Evolutionary conservation across 2,329 filamentous ascomycete species (phyloP).

Genomic region (Zymoseptoria pseudotritici): DNA sequence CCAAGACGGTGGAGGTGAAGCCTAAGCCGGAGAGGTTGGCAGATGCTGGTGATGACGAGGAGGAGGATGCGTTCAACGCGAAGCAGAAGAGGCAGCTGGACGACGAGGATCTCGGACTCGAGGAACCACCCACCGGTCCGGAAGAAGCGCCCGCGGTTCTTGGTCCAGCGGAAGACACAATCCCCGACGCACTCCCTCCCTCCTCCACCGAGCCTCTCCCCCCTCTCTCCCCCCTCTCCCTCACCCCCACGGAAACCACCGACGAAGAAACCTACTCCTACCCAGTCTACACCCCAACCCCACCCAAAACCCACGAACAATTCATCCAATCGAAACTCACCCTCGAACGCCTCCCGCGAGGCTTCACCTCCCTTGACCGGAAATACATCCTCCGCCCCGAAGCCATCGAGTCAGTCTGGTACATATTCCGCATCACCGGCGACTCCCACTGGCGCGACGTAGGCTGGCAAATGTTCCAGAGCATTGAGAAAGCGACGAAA

Average conservation of each 20-base stretch:
- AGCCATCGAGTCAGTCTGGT: constrained; percentile 81
- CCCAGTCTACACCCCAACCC: constrained; percentile 20
- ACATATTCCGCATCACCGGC: constrained; percentile 84
- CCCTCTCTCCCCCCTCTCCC: neutral
- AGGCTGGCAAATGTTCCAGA: constrained; percentile 78
- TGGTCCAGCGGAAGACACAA: neutral
- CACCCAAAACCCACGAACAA: constrained; percentile 25
- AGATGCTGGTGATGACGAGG: too few species aligned
- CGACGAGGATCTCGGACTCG: neutral
- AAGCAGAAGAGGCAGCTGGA: constrained; percentile 10
- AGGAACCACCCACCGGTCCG: constrained; percentile 1
- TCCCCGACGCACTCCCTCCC: neutral
- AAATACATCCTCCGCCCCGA: constrained; percentile 53
- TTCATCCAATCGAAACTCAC: constrained; percentile 29
- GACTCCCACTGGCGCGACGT: constrained; percentile 67
- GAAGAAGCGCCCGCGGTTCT: neutral
- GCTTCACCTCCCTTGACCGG: constrained; percentile 32
- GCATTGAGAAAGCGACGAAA: constrained; percentile 59
- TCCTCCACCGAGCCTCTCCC: neutral
- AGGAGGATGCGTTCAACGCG: neutral
- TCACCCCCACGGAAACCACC: neutral
- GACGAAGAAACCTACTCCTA: constrained; percentile 4
- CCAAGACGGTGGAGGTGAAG: neutral
- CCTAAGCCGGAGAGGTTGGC: constrained; percentile 1
- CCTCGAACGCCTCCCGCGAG: constrained; percentile 35